Evolutionary conservation across 768 basidiomycete species (phyloP), one percentile per base, ranked within the genome.

Genomic region (Termitomyces bulborhizus): DNA sequence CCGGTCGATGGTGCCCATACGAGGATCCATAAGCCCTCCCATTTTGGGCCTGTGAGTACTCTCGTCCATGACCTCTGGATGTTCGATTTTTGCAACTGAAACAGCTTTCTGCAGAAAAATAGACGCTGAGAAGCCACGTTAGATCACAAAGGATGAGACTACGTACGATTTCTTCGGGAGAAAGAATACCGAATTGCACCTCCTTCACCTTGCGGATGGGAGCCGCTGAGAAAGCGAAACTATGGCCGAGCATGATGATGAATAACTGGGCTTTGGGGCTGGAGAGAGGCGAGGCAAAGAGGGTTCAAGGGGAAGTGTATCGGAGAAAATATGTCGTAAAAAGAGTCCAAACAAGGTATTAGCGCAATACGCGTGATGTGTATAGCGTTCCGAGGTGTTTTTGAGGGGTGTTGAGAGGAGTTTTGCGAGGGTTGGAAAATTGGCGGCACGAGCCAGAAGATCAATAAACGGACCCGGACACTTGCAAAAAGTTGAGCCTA

Each of bases 11-110:
- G 93, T 99, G 39, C 97, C 97, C 89, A 98, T 93, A 57, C 93
- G 85, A 49, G 95, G 93, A 74, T 99, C 97, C 89, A 96, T 96
- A 66, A 99, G 76, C 45, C 97, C 97, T 46, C 93, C 94, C 26
- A 84, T 76, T 75, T 97, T 98, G 26, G 92, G 90, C 66, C 86
- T 89, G 66, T 88, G 89, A 1, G 86, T 91, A 18, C 86, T 74
- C 69, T 99, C 97, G 64, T 99, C 97, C 88, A 96, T 95, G 57
- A 98, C 95, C 70, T 99, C 97, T 9, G 95, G 94, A 76, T 93
- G 87, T 76, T 98, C 97, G 64, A 98, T 93, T 78, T 98, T 96
- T 59, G 93, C 94, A 31, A 98, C 95, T 13, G 94, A 97, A 72
- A 93, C 91, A 24, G 95, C 96, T 93, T 99, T 98, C 95, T 97